phyloP scores from a whole-genome alignment of 768 basidiomycete genomes.

The Termitomyces sp. region DNA sequence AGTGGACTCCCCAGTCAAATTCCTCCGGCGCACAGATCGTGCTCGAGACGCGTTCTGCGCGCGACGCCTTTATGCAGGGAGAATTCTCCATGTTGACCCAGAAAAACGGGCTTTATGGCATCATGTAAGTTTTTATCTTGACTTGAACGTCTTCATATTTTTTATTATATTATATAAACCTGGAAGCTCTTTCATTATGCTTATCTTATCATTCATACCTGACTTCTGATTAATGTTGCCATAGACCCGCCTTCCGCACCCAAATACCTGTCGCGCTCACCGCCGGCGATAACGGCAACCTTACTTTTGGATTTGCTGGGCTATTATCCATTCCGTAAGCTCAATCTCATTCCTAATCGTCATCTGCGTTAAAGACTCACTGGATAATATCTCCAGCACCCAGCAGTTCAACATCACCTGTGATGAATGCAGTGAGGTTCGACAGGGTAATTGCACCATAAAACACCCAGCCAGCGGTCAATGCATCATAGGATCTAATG shows the following conservation, averaged over 20 bases:
- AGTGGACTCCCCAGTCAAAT: conserved; percentile 11
- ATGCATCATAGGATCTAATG: conserved; percentile 11
- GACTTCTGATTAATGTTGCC: not conserved
- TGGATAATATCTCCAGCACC: not conserved
- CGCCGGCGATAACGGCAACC: conserved; percentile 5
- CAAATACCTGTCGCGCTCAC: conserved; percentile 9
- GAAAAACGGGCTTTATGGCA: conserved; percentile 9
- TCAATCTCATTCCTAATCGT: not conserved
- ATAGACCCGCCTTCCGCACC: conserved; percentile 10
- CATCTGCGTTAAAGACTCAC: not conserved
- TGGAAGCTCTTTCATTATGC: too few species aligned
- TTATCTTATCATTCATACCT: too few species aligned
- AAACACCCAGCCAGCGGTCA: conserved; percentile 11
- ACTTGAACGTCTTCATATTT: too few species aligned
- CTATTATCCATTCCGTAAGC: conserved; percentile 8
- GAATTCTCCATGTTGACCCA: conserved; percentile 15
- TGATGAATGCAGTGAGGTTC: conserved; percentile 5
- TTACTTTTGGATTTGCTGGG: conserved; percentile 6
- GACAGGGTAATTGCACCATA: conserved; percentile 8
- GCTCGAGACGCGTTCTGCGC: conserved; percentile 3
- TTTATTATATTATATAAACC: too few species aligned
- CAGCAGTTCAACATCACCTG: conserved; percentile 18
- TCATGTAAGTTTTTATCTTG: conserved; percentile 7
- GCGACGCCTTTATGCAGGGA: conserved; percentile 3
- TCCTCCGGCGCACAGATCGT: conserved; percentile 8